These are phyloP conservation scores for Triticum aestivum DNA, from an alignment of 176 grass and related monocot species.

Conservation along the genomic window DNA sequence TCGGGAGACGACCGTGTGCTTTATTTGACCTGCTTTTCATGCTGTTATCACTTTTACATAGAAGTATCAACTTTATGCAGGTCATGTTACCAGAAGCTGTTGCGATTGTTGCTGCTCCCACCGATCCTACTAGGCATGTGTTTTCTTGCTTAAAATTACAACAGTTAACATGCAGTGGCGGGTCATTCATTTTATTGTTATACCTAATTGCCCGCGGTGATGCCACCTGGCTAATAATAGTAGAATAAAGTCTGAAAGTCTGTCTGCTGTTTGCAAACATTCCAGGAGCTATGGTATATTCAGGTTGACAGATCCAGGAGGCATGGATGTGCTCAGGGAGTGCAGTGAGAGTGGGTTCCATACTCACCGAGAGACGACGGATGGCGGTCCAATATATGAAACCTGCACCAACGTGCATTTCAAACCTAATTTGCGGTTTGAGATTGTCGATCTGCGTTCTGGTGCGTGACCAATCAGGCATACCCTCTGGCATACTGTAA, in stretches of 20 bases:
- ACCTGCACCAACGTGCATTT: conserved; percentile 72
- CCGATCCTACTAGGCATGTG: conserved; percentile 74
- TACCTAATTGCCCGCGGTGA: not conserved
- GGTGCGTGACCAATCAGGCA: conserved; percentile 23
- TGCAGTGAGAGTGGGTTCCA: conserved; percentile 86
- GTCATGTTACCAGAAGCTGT: conserved; percentile 94
- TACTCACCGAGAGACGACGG: conserved; percentile 47
- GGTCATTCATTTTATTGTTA: not conserved
- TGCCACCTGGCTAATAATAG: not conserved
- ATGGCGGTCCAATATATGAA: conserved; percentile 64
- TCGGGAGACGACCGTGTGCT: not conserved
- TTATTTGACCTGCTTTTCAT: not conserved
- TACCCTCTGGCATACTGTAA: not conserved
- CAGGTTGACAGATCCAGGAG: conserved; percentile 77
- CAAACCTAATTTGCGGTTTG: conserved; percentile 83
- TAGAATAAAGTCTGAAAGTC: conserved; percentile 24
- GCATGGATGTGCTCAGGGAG: conserved; percentile 60
- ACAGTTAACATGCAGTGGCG: not conserved
- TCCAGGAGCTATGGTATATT: conserved; percentile 93
- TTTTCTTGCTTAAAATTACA: conserved; percentile 3
- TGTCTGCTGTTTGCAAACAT: conserved; percentile 12
- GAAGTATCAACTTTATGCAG: conserved; percentile 34
- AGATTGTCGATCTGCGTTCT: conserved; percentile 88
- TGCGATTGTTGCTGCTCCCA: conserved; percentile 94
- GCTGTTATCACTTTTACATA: not conserved